phyloP scores from a whole-genome alignment of 2,329 filamentous ascomycete genomes.

The Cladophialophora carrionii region DNA sequence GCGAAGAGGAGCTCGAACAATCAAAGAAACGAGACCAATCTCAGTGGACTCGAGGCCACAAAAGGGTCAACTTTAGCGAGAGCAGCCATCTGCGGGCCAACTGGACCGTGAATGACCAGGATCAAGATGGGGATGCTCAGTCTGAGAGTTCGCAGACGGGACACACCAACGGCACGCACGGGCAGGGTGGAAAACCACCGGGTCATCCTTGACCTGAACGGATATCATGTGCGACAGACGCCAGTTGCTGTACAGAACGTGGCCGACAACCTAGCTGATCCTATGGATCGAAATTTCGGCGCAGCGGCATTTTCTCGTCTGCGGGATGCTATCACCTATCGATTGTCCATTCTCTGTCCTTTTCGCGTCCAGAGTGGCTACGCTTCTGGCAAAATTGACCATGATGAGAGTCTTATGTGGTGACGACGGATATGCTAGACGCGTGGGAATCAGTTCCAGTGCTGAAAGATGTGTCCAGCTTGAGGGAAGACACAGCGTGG shows the following conservation, averaged over 20 bases:
- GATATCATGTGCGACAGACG: background rate
- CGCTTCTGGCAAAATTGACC: background rate
- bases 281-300: background rate
- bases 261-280: background rate
- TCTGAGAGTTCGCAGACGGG: conserved; percentile 26
- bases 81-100: conserved; percentile 33
- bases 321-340: background rate
- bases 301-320: background rate
- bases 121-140: conserved; percentile 24
- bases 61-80: conserved; percentile 38
- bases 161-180: conserved; percentile 17
- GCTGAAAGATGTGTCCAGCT: background rate
- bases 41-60: conserved; percentile 29
- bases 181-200: conserved; percentile 29
- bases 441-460: background rate
- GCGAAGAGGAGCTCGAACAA: conserved; percentile 49
- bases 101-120: conserved; percentile 29
- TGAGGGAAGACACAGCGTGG: background rate
- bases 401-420: background rate
- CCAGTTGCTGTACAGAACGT: background rate
- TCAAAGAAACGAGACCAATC: conserved; percentile 27
- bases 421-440: background rate
- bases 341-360: background rate
- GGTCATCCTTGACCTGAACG: conserved; percentile 32
- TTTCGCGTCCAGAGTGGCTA: background rate